Evolutionary conservation across 225 moss, liverwort and hornwort species (phyloP).

Genomic region (Straminergon stramineum): DNA sequence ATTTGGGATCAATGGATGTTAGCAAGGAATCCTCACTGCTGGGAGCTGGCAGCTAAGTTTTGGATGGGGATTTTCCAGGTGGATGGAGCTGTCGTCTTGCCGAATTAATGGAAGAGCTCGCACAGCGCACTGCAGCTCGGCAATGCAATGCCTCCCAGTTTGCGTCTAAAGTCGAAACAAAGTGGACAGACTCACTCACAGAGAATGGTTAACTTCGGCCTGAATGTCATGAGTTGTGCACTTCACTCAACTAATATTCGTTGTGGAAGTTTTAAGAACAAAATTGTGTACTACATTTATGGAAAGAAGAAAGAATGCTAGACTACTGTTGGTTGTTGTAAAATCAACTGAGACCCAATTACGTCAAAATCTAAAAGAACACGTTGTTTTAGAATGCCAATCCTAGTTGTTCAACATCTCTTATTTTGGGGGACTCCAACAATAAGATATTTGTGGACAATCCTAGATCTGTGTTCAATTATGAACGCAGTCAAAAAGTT

Average conservation of each 20-base stretch:
- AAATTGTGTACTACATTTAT: not conserved
- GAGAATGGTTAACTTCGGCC: not conserved
- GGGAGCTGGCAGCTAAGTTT: not conserved
- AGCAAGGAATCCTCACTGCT: not conserved
- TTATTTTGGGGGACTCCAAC: not conserved
- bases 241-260: not conserved
- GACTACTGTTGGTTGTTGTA: not conserved
- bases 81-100: not conserved
- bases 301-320: not conserved
- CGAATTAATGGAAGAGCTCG: not conserved
- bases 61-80: not conserved
- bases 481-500: not conserved
- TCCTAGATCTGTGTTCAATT: not conserved
- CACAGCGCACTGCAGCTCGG: not conserved
- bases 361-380: not conserved
- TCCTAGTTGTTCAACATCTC: not conserved
- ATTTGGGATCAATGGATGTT: not conserved
- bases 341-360: not conserved
- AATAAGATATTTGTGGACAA: not conserved
- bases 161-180: not conserved
- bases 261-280: not conserved
- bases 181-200: not conserved
- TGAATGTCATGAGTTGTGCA: not conserved
- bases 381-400: not conserved
- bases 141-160: not conserved